Evolutionary conservation across 208 protist species (phyloP).

Genomic region (Zelonia costaricensis): DNA sequence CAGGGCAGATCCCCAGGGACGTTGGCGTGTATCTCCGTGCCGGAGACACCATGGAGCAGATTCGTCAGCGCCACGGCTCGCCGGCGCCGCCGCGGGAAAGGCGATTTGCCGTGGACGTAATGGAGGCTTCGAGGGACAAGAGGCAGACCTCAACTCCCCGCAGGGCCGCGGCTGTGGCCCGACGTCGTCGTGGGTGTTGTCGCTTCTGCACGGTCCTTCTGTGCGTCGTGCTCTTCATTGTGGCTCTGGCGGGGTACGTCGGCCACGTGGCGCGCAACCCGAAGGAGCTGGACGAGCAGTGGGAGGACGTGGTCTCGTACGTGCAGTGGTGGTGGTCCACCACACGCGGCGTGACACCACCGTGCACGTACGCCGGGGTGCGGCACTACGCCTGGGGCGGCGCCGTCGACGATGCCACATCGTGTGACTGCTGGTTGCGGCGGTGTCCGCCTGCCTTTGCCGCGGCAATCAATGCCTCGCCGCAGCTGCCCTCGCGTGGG

Average conservation of each 20-base stretch:
- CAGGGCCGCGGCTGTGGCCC: too few relatives aligned
- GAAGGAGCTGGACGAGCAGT: constrained; percentile 31
- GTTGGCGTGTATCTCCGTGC: not conserved
- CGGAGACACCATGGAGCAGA: not conserved
- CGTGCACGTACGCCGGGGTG: constrained; percentile 34
- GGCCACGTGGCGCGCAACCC: constrained; percentile 15
- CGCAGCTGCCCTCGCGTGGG: not conserved
- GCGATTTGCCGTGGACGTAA: too few relatives aligned
- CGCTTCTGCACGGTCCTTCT: not conserved
- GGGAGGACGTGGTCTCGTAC: constrained; percentile 29
- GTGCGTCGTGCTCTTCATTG: constrained; percentile 1
- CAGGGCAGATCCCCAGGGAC: too few relatives aligned
- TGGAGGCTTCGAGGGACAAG: too few relatives aligned
- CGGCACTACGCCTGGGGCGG: constrained; percentile 33
- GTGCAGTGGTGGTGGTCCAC: constrained; percentile 19
- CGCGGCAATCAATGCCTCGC: not conserved
- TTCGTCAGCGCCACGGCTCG: not conserved
- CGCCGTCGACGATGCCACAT: constrained; percentile 10
- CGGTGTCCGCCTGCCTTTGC: constrained; percentile 22
- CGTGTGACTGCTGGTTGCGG: constrained; percentile 24
- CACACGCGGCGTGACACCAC: constrained; percentile 4
- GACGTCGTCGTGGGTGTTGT: not conserved
- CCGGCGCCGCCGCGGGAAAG: not conserved
- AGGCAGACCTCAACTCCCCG: too few relatives aligned
- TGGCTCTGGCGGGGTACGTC: not conserved